Base-by-base conservation (phyloP, 306 rosid species). In the barrel medic (Medicago truncatula) region DNA sequence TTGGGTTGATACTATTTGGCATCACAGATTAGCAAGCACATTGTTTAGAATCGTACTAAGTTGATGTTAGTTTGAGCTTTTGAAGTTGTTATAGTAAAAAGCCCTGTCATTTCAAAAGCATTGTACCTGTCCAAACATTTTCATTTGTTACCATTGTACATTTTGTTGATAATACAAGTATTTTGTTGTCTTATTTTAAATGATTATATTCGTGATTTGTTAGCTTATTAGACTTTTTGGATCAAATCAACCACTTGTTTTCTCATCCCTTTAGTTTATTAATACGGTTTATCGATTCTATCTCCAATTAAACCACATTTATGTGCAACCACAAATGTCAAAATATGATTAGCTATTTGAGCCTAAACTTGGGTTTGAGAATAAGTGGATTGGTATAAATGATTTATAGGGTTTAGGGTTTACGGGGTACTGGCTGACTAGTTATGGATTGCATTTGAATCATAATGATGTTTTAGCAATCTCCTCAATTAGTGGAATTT, bases 281-380 rank as follows among this genome's bases (percentile, higher is more conserved):
- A 62, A 69, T 68, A 70, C 20, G 44, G 77, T 81, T 25, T 70
- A 58, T 61, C 62, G 50, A 76, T 52, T 70, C 68, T 76, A 50
- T 81, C 73, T 69, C 59, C 44, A 49, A 16, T 81, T 49, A 56
- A 40, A 50, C 8, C 39, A 34, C 56, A 31, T 41, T 75, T 62
- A 70, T 74, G 47, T 21, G 47, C 54, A 20, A 46, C 70, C 40
- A 67, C 23, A 23, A 39, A 7, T 71, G 52, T 63, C 46, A 78
- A 60, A 59, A 47, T 49, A 70, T 47, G 71, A 71, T 40, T 63
- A 50, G 44, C 39, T 44, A 10, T 53, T 53, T 73, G 64, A 73
- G 64, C 65, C 64, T 72, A 67, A 44, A 80, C 79, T 50, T 73
- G 74, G 62, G 71, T 60, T 15, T 38, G 23, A 20, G 53, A 46